These are phyloP conservation scores for Candida xyloterini DNA, from an alignment of 805 yeast genomes.

Conservation along the genomic window DNA sequence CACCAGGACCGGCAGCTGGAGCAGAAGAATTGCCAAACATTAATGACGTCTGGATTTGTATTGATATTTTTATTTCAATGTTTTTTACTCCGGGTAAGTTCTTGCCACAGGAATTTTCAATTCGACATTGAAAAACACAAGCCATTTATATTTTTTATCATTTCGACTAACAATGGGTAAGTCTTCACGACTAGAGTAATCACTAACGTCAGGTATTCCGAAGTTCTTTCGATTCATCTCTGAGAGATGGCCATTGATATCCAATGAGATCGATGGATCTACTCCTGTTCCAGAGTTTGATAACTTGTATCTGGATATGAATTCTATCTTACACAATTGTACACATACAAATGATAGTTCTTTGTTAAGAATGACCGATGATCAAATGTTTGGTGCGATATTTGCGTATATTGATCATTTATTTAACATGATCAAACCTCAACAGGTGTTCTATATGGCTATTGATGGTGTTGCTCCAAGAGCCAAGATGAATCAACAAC, in stretches of 20 bases:
- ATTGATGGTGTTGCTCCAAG: slow-evolving; percentile 99
- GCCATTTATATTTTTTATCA: slow-evolving; percentile 2
- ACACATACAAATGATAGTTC: slow-evolving; percentile 78
- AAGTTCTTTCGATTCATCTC: slow-evolving; percentile 95
- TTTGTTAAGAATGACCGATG: slow-evolving; percentile 70
- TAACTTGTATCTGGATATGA: slow-evolving; percentile 94
- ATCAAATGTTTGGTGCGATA: slow-evolving; percentile 88
- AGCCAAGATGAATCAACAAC: slow-evolving; percentile 97
- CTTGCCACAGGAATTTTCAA: slow-evolving; percentile 6
- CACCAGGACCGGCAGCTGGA: slow-evolving; percentile 6
- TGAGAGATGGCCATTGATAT: slow-evolving; percentile 97
- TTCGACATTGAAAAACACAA: slow-evolving; percentile 4
- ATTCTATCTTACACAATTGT: slow-evolving; percentile 90
- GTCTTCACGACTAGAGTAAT: neutral
- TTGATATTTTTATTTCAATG: slow-evolving; percentile 1
- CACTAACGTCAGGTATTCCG: slow-evolving; percentile 74
- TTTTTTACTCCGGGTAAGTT: slow-evolving; percentile 10
- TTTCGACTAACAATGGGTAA: slow-evolving; percentile 10
- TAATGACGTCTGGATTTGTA: neutral
- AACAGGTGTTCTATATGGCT: slow-evolving; percentile 88
- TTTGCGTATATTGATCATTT: slow-evolving; percentile 93
- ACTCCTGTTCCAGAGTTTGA: slow-evolving; percentile 90
- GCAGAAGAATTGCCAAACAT: slow-evolving; percentile 11
- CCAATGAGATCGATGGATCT: slow-evolving; percentile 72
- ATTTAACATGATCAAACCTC: slow-evolving; percentile 82